Evolutionary conservation across 2,329 filamentous ascomycete species (phyloP), one percentile per base, ranked within the genome.

Genomic region (Ophiostoma ips): DNA sequence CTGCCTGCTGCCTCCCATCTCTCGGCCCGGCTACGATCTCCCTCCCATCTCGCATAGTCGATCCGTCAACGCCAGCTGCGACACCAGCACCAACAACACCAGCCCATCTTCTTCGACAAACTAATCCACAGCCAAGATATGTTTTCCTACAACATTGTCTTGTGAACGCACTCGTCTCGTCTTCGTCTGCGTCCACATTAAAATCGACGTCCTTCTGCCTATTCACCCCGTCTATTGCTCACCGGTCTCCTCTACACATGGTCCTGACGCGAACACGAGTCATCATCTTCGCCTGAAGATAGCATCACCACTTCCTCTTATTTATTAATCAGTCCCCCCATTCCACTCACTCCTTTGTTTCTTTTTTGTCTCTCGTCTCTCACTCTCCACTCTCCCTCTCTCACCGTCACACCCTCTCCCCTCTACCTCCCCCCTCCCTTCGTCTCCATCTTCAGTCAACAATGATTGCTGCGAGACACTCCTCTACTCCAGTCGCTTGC

Each of bases 401-500:
- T 49, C 43, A 52, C n/a, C n/a, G 24, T 28, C 24, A 28, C 24
- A 28, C 24, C 24, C 24, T 28, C 24, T 28, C 24, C 24, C 24
- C 37, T 15, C 13, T 12, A 19, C 37, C 37, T 41, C 38, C 24
- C 18, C 36, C 49, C 55, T 52, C 34, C 41, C 46, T 44, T 50
- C n/a, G n/a, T 21, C 35, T 44, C 49, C 55, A 53, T 55, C 55
- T 61, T 52, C 49, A 56, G 57, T 62, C 62, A 66, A 77, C 68
- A 61, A 81, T 81, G 77, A 71, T 69, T 73, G 62, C 77, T 77
- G 71, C 67, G 70, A 68, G 64, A 66, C 64, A 63, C 60, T 58
- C 63, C 62, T 65, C 63, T 58, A 68, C 67, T 69, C 72, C 76
- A 80, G 77, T 81, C 76, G 76, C 71, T 73, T 68, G 75, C 75